Evolutionary conservation across 805 yeast genomes (phyloP), one percentile per base, ranked within the genome.

Genomic region (Wickerhamiella nectarea): DNA sequence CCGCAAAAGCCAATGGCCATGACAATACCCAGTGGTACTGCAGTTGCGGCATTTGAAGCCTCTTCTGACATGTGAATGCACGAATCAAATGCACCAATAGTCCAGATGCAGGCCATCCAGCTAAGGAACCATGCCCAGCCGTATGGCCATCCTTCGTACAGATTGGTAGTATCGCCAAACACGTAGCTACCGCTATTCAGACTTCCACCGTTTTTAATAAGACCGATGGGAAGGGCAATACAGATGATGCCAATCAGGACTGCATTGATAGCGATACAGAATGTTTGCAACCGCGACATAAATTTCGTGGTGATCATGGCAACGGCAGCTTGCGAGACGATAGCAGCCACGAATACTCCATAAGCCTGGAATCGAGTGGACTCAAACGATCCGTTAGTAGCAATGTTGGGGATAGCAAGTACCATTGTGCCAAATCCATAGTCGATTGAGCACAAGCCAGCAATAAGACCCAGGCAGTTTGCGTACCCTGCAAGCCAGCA

Each of bases 31-130:
- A 72, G 60, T 4, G 86, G 84, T 4, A 77, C 78, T 10, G 80
- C 74, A 41, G 65, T 65, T 3, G 75, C 64, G 18, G 85, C 79
- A 54, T 76, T 72, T 43, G 66, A 64, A 20, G 80, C 80, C 58
- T 79, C 85, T 58, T 79, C 87, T 18, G 79, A 67, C 74, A 77
- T 74, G 62, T 79, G 85, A 41, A 79, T 75, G 52, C 79, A 75
- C 6, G 81, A 72, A 57, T 79, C 86, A 57, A 77, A 78, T 0
- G 80, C 76, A 20, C 81, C 80, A 56, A 79, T 78, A 15, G 83
- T 76, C 86, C 87, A 80, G 46, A 78, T 71, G 1, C 78, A 76
- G 0, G 84, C 77, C 74, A 76, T 69, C 69, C 76, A 72, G 50
- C 76, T 58, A 46, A 68, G 59, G 46, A 65, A 52, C 57, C 66